Base-by-base conservation (phyloP, 2,329 filamentous ascomycete genomes). In the Xylaria polymorpha region DNA sequence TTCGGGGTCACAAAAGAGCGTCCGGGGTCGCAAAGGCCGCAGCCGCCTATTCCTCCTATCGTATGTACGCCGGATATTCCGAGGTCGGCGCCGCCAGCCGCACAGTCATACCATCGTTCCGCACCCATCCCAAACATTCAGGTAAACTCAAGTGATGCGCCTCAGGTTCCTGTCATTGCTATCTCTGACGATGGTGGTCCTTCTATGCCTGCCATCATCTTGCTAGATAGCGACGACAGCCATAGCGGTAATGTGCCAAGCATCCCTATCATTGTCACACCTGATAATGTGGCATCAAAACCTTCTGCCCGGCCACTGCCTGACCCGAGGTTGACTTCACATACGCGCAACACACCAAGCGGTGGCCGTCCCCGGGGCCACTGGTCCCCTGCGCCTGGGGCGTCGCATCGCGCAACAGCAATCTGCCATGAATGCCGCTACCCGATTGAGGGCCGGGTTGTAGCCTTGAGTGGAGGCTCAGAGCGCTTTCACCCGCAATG, bases 401-500 rank as follows among this genome's bases (percentile, higher is more conserved):
- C 79, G 61, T 79, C 75, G 63, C 81, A 81, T 74, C 83, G 88
- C 76, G 83, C 84, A 64, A 91, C 91, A 7, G 92, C 93, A 8
- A 87, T 90, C 55, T 99, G 96, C 77, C 92, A 94, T 59, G 91
- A 94, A 75, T 99, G 96, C 78, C 87, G 90, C 10, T 85, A 92
- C 22, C 90, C 94, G 0, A 98, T 99, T 73, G 90, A 96, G 67
- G 96, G 96, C 2, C 92, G 95, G 66, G 95, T 97, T 72, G 92
- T 98, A 25, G 93, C 92, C 4, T 89, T 97, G 7, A 90, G 90
- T 1, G 94, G 94, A 32, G 85, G 87, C 46, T 76, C 82, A 3
- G 87, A 90, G 75, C 92, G 94, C 22, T 98, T 98, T 79, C 96
- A 99, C 75, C 94, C 96, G 0, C 89, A 94, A 72, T 99, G 96